These are phyloP conservation scores for Exophiala bonariae DNA, from an alignment of 2,329 filamentous ascomycete genomes.

Conservation along the genomic window DNA sequence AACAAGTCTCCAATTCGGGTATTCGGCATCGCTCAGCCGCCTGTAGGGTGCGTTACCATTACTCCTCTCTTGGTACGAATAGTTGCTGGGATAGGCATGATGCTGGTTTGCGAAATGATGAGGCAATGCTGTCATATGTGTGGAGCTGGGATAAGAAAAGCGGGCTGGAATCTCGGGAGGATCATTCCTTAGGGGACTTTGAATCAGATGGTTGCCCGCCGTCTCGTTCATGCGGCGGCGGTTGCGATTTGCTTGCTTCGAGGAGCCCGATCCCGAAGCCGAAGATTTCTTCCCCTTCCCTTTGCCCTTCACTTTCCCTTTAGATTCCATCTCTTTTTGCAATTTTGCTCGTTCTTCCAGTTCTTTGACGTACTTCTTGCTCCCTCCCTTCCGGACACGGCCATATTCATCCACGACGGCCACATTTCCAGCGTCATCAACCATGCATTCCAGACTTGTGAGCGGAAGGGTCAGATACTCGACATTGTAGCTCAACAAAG, in stretches of 20 bases:
- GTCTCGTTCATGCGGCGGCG: not conserved
- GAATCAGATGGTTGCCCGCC: not conserved
- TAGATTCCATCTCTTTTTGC: conserved; percentile 40
- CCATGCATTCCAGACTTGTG: conserved; percentile 79
- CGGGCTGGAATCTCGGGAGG: conserved; percentile 8
- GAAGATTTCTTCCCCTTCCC: conserved; percentile 11
- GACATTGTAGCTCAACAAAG: conserved; percentile 86
- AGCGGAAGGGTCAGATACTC: conserved; percentile 83
- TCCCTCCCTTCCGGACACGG: conserved; percentile 48
- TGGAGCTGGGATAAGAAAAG: not conserved
- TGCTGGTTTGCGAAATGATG: not conserved
- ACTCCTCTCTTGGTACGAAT: not conserved
- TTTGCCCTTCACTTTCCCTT: conserved; percentile 18
- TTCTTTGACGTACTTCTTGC: conserved; percentile 31
- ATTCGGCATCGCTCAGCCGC: not conserved
- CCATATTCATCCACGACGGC: conserved; percentile 77
- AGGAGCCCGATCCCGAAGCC: not conserved
- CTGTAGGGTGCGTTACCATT: not conserved
- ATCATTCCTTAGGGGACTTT: not conserved
- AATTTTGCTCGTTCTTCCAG: conserved; percentile 20
- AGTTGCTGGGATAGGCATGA: too few species aligned
- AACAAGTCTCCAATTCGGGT: conserved; percentile 71
- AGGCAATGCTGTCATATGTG: not conserved
- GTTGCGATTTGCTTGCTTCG: too few species aligned
- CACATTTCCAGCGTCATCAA: conserved; percentile 85